Evolutionary conservation across 805 yeast genomes (phyloP).

Genomic region (Wickerhamomyces rabaulensis): DNA sequence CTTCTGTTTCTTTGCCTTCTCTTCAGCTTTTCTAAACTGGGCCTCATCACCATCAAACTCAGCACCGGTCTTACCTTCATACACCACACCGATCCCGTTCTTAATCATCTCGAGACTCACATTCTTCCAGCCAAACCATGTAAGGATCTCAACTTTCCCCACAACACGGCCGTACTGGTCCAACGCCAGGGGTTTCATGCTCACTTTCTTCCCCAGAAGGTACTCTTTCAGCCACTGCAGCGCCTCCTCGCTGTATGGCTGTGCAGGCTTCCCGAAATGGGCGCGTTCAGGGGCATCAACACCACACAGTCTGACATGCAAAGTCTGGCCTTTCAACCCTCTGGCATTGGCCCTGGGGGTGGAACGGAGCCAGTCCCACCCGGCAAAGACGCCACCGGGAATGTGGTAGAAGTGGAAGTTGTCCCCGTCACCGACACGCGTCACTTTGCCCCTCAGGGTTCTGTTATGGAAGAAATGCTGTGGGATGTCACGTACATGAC

Average conservation of each 20-base stretch:
- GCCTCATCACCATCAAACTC: conserved; percentile 79
- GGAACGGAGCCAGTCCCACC: conserved; percentile 89
- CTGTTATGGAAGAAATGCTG: conserved; percentile 34
- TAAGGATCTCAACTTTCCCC: conserved; percentile 53
- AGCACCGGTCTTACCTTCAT: conserved; percentile 76
- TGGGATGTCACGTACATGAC: conserved; percentile 49
- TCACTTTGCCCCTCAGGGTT: conserved; percentile 65
- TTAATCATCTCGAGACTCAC: conserved; percentile 84
- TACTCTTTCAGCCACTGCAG: conserved; percentile 66
- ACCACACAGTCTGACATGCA: conserved; percentile 82
- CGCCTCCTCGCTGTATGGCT: conserved; percentile 83
- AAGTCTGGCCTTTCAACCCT: conserved; percentile 54
- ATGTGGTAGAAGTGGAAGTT: conserved; percentile 89
- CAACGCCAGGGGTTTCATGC: conserved; percentile 70
- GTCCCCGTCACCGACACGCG: conserved; percentile 94
- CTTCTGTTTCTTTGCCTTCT: conserved; percentile 47
- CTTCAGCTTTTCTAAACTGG: conserved; percentile 55
- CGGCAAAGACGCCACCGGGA: conserved; percentile 83
- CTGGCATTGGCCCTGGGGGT: conserved; percentile 52
- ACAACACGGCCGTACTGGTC: conserved; percentile 92
- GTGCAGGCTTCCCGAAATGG: conserved; percentile 92
- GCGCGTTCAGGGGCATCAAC: conserved; percentile 96
- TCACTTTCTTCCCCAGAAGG: conserved; percentile 60
- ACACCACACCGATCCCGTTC: conserved; percentile 79
- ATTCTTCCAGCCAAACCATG: conserved; percentile 65